phyloP scores from a whole-genome alignment of 768 basidiomycete species.

The Polyporus arcularius region DNA sequence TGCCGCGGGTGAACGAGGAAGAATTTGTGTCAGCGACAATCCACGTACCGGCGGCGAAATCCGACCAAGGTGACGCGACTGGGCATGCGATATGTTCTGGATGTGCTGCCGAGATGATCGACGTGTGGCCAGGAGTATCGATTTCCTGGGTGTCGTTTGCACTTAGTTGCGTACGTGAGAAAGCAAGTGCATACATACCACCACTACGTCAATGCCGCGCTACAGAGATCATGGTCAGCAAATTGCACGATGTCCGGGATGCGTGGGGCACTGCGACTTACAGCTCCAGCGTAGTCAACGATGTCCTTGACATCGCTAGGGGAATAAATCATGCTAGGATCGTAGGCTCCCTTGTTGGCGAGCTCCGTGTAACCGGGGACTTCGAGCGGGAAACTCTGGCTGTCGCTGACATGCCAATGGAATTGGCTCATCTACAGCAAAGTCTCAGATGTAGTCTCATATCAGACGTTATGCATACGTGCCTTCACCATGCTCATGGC shows the following conservation, averaged over 20 bases:
- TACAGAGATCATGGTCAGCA: constrained; percentile 12
- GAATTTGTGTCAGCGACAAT: not conserved
- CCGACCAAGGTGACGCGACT: constrained; percentile 34
- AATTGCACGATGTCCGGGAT: not conserved
- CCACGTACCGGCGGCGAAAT: constrained; percentile 33
- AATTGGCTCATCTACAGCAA: constrained; percentile 42
- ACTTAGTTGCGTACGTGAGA: not conserved
- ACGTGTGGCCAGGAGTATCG: constrained; percentile 52
- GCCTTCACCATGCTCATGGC: constrained; percentile 71
- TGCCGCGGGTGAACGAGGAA: not conserved
- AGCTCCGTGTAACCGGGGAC: constrained; percentile 39
- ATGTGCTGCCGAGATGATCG: constrained; percentile 38
- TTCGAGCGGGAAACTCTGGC: constrained; percentile 49
- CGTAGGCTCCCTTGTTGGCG: constrained; percentile 45
- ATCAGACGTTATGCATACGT: not conserved
- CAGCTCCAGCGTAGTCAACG: constrained; percentile 43
- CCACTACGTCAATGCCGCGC: constrained; percentile 49
- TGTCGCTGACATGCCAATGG: constrained; percentile 49
- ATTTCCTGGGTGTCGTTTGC: constrained; percentile 32
- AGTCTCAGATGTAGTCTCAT: not conserved
- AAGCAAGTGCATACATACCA: constrained; percentile 19
- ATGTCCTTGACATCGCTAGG: constrained; percentile 39
- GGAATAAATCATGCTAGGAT: constrained; percentile 33
- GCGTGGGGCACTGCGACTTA: constrained; percentile 23
- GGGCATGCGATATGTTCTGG: constrained; percentile 46